A percentile compares a stretch with the other conserved stretches of the same genome.
These are phyloP conservation scores for Colletotrichum camelliae DNA, from an alignment of 2,329 filamentous ascomycete species.

Conservation along the genomic window DNA sequence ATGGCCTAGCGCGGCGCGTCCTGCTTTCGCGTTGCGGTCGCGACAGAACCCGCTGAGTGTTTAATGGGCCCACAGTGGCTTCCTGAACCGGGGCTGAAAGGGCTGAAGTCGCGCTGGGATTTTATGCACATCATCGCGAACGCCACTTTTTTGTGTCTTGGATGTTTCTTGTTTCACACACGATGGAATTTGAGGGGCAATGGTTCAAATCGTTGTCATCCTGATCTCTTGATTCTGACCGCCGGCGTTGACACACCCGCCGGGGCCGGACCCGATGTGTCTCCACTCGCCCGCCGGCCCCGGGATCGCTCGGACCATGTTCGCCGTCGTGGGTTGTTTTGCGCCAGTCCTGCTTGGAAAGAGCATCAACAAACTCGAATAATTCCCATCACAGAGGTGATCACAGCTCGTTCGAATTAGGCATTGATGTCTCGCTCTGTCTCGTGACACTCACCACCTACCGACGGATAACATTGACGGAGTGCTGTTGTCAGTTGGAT, in stretches of 20 bases:
- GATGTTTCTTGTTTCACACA: neutral
- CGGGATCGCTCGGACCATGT: neutral
- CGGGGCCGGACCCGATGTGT: neutral
- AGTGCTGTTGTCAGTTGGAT: neutral
- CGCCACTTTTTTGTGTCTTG: neutral
- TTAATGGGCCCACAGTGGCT: neutral
- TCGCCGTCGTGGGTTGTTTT: neutral
- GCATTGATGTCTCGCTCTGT: too few species aligned
- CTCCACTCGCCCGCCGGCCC: neutral
- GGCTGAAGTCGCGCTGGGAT: neutral
- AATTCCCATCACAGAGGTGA: too few species aligned
- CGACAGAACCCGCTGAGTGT: neutral
- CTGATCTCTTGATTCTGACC: neutral
- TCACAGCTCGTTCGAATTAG: too few species aligned
- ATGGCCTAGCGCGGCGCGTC: neutral
- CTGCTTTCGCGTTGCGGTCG: neutral
- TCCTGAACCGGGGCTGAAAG: neutral
- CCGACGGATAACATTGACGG: neutral
- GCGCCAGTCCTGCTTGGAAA: neutral
- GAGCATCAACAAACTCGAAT: too few species aligned
- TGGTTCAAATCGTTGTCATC: neutral
- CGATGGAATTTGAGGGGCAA: neutral
- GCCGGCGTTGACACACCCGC: neutral
- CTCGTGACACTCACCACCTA: too few species aligned
- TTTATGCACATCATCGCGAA: neutral